These are phyloP conservation scores for Viola odorata DNA, from an alignment of 345 rosid species.

Conservation along the genomic window DNA sequence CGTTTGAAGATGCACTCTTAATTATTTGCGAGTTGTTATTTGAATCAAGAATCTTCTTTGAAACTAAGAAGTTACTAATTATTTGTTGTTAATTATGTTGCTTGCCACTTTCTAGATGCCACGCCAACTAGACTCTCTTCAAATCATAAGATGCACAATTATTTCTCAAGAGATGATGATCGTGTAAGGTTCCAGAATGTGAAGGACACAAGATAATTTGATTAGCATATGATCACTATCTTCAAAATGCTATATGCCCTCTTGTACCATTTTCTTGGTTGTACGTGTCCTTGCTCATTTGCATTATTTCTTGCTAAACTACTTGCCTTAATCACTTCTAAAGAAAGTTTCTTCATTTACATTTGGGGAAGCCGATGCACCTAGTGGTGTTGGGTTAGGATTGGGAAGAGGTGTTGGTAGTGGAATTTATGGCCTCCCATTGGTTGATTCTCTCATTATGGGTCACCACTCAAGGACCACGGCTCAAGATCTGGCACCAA, in stretches of 20 bases:
- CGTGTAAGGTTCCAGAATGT: conserved; percentile 34
- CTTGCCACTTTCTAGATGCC: conserved; percentile 24
- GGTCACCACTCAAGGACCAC: conserved; percentile 35
- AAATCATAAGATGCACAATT: conserved; percentile 44
- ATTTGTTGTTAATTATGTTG: background rate
- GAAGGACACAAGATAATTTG: conserved; percentile 71
- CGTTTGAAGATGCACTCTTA: background rate
- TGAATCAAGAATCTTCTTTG: background rate
- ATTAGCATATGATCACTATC: conserved; percentile 77
- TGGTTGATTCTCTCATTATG: conserved; percentile 38
- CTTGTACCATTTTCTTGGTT: background rate
- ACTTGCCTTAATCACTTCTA: conserved; percentile 27
- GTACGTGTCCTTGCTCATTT: background rate
- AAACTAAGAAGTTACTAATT: background rate
- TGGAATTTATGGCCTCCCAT: conserved; percentile 33
- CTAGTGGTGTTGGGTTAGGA: conserved; percentile 37
- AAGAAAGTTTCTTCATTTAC: conserved; percentile 58
- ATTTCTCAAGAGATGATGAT: conserved; percentile 59
- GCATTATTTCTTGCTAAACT: conserved; percentile 19
- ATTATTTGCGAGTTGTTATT: background rate
- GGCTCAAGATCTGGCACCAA: conserved; percentile 41
- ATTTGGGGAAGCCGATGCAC: conserved; percentile 51
- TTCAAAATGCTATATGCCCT: conserved; percentile 49
- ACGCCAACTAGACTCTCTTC: conserved; percentile 39
- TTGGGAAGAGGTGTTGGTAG: conserved; percentile 34